Evolutionary conservation across 2,329 filamentous ascomycete genomes (phyloP).

Genomic region (Sporothrix euskadiensis): DNA sequence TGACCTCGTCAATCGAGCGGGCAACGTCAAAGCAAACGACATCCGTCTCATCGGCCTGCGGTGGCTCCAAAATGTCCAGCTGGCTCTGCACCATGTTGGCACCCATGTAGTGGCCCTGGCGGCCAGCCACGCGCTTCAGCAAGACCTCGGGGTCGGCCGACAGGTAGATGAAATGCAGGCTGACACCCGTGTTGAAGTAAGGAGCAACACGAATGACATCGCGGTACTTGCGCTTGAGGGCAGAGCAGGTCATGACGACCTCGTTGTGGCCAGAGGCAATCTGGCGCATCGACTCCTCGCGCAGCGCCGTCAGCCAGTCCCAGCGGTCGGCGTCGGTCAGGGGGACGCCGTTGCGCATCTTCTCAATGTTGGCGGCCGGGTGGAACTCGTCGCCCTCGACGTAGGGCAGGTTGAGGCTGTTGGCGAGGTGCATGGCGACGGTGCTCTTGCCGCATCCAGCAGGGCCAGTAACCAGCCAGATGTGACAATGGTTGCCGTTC

Average conservation of each 20-base stretch:
- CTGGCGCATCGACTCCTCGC: constrained; percentile 63
- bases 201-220: constrained; percentile 83
- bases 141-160: constrained; percentile 74
- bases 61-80: constrained; percentile 82
- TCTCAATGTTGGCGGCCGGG: constrained; percentile 76
- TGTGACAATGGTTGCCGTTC: constrained; percentile 56
- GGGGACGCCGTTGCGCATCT: constrained; percentile 83
- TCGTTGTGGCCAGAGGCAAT: constrained; percentile 62
- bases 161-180: constrained; percentile 91
- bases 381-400: constrained; percentile 82
- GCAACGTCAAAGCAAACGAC: constrained; percentile 71
- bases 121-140: constrained; percentile 69
- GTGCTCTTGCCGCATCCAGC: constrained; percentile 80
- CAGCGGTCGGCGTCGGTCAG: constrained; percentile 92
- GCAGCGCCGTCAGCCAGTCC: constrained; percentile 88
- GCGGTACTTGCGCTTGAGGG: constrained; percentile 94
- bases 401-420: constrained; percentile 65
- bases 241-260: constrained; percentile 95
- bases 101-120: constrained; percentile 93
- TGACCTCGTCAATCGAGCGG: constrained; percentile 58
- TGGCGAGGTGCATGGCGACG: constrained; percentile 65
- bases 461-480: constrained; percentile 78
- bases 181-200: constrained; percentile 71
- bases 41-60: constrained; percentile 68
- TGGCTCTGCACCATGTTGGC: constrained; percentile 93